Base-by-base conservation (phyloP, 1,139 yeast species). In the Candida sp. region DNA sequence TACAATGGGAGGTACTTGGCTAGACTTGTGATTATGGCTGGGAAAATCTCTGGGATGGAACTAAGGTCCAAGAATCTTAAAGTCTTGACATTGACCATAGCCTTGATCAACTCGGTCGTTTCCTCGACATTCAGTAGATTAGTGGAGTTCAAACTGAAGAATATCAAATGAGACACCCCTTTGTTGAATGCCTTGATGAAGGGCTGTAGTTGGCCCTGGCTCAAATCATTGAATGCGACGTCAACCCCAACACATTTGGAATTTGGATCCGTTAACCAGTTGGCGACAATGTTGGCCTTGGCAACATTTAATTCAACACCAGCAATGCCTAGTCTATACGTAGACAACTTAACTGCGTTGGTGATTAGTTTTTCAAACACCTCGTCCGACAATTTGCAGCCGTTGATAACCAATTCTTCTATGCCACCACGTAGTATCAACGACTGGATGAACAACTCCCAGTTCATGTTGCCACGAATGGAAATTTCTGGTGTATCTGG, bases 341-440 rank as follows among this genome's bases (percentile, higher is more conserved):
- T 89, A 12, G 78, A 70, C 17, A 75, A 62, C 4, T 73, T 60
- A 12, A 87, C 77, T 0, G 90, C 90, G 22, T 73, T 72, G 26
- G 72, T 72, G 26, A 92, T 73, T 46, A 88, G 67, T 8, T 70
- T 67, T 34, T 72, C 65, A 56, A 91, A 86, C 25, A 71, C 74
- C 1, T 72, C 78, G 47, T 80, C 80, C 1, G 83, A 72, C 35
- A 90, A 70, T 63, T 83, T 83, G 59, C 96, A 86, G 4, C 97
- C 97, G 63, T 90, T 90, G 35, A 93, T 73, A 25, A 90, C 85
- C 56, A 93, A 75, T 62, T 92, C 97, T 64, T 90, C 96, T 46
- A 92, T 75, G 0, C 96, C 96, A 9, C 88, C 86, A 56, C 94
- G 75, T 8, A 67, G 55, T 3, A 70, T 70, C 34, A 93, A 60